These are phyloP conservation scores for Russula ochroleuca DNA, from an alignment of 768 basidiomycete genomes.

Conservation along the genomic window DNA sequence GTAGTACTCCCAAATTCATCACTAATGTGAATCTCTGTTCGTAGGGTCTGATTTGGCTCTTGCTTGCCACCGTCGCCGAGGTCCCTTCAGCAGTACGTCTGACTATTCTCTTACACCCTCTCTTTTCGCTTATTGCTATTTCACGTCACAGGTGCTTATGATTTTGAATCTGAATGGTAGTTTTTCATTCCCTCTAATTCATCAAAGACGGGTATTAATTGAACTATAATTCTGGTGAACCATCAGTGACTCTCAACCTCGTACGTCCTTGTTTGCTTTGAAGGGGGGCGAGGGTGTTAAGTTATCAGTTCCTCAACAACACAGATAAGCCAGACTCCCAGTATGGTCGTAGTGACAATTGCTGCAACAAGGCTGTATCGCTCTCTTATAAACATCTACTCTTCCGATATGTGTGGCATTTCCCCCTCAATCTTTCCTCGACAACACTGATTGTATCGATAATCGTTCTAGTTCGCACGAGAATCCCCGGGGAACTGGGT, in stretches of 20 bases:
- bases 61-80: too few species aligned
- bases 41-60: too few species aligned
- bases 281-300: background rate
- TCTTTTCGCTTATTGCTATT: background rate
- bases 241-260: background rate
- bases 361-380: background rate
- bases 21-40: background rate
- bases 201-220: background rate
- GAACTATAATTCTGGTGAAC: too few species aligned
- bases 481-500: too few species aligned
- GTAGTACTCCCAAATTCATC: background rate
- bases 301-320: background rate
- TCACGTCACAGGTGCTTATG: constrained; percentile 1
- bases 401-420: background rate
- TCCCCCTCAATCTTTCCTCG: background rate
- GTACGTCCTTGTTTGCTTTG: background rate
- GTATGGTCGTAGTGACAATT: background rate
- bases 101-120: too few species aligned
- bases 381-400: background rate
- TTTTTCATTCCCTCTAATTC: background rate
- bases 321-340: background rate
- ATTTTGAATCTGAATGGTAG: constrained; percentile 11
- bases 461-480: background rate
- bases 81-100: too few species aligned
- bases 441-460: background rate